These are phyloP conservation scores for Auriscalpium vulgare DNA, from an alignment of 768 basidiomycete genomes.

Conservation along the genomic window DNA sequence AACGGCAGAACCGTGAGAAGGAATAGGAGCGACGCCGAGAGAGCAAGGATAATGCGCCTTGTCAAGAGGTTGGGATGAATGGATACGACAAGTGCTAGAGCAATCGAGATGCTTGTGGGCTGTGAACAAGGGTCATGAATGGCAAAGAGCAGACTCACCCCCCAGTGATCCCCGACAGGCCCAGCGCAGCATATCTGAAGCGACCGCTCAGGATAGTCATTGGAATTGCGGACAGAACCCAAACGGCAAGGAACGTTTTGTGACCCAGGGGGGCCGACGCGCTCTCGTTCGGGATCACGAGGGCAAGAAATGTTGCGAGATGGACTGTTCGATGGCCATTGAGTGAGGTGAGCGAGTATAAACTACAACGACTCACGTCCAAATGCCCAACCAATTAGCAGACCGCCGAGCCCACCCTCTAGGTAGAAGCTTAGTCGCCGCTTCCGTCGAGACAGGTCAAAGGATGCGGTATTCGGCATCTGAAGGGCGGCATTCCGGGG, in stretches of 20 bases:
- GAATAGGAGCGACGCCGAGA: slow-evolving; percentile 30
- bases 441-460: slow-evolving; percentile 16
- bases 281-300: slow-evolving; percentile 47
- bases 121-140: background rate
- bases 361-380: slow-evolving; percentile 38
- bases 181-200: slow-evolving; percentile 43
- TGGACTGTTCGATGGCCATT: slow-evolving; percentile 32
- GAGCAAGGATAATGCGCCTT: slow-evolving; percentile 35
- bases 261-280: slow-evolving; percentile 35
- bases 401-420: slow-evolving; percentile 58
- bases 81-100: slow-evolving; percentile 45
- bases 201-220: slow-evolving; percentile 46
- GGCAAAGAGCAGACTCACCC: slow-evolving; percentile 32
- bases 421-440: slow-evolving; percentile 30
- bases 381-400: slow-evolving; percentile 49
- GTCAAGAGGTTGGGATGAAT: slow-evolving; percentile 45
- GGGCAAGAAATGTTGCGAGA: slow-evolving; percentile 48
- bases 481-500: slow-evolving; percentile 27
- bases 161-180: slow-evolving; percentile 42
- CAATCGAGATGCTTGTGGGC: slow-evolving; percentile 31
- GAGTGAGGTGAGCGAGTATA: background rate
- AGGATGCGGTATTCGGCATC: slow-evolving; percentile 17
- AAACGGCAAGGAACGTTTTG: slow-evolving; percentile 50
- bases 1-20: slow-evolving; percentile 40
- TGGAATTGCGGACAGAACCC: slow-evolving; percentile 44